Evolutionary conservation across 306 rosid species (phyloP).

Genomic region (Vicia faba): DNA sequence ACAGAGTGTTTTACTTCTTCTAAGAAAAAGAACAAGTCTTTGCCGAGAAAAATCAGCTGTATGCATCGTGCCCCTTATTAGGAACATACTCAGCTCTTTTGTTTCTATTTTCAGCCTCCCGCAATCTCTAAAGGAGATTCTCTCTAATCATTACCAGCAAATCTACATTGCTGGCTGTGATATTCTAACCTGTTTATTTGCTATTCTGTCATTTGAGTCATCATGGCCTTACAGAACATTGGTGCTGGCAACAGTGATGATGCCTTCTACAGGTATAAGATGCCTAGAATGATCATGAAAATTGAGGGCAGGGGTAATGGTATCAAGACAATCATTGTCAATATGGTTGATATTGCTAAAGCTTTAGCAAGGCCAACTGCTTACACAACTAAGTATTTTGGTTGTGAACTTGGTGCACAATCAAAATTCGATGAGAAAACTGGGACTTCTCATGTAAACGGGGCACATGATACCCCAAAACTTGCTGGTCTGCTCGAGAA

Average conservation of each 20-base stretch:
- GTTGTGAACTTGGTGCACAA: constrained; percentile 70
- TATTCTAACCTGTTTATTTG: constrained; percentile 19
- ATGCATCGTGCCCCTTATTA: constrained; percentile 59
- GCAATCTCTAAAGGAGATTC: constrained; percentile 34
- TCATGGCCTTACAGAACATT: constrained; percentile 69
- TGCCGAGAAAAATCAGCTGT: constrained; percentile 44
- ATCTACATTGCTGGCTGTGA: constrained; percentile 20
- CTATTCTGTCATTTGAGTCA: constrained; percentile 32
- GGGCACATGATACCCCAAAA: constrained; percentile 69
- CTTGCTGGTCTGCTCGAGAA: constrained; percentile 76
- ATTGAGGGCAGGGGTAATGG: constrained; percentile 81
- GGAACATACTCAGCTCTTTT: constrained; percentile 42
- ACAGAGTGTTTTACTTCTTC: constrained; percentile 59
- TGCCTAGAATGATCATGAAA: constrained; percentile 72
- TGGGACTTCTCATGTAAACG: constrained; percentile 68
- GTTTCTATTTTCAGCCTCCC: constrained; percentile 48
- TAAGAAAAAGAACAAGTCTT: constrained; percentile 54
- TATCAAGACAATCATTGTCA: constrained; percentile 68
- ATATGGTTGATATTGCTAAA: constrained; percentile 72
- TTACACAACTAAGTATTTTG: constrained; percentile 69
- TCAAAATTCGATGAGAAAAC: constrained; percentile 72
- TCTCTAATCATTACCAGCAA: constrained; percentile 12
- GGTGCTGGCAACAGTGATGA: constrained; percentile 70
- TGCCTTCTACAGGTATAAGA: constrained; percentile 77
- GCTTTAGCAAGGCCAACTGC: constrained; percentile 71